These are phyloP conservation scores for Celoporthe dispersa DNA, from an alignment of 2,329 filamentous ascomycete genomes.

Conservation along the genomic window DNA sequence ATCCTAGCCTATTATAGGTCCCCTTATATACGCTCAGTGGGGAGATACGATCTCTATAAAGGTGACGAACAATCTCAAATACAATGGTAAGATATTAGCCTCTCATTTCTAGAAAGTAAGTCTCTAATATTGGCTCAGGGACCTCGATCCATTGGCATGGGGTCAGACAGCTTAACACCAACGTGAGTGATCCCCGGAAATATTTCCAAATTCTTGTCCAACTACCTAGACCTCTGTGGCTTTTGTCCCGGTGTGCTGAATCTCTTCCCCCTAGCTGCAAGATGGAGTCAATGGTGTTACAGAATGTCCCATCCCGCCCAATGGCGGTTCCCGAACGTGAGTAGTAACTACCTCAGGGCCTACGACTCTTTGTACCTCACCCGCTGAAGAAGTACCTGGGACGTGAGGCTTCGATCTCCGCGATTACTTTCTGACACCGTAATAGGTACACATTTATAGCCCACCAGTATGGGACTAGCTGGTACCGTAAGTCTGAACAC, in stretches of 20 bases:
- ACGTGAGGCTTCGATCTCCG: neutral
- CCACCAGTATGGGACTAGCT: slow-evolving; percentile 44
- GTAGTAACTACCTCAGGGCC: neutral
- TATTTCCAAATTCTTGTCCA: neutral
- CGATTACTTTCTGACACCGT: neutral
- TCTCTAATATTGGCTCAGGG: slow-evolving; percentile 31
- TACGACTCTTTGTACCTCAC: neutral
- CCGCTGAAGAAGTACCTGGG: neutral
- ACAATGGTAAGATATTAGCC: slow-evolving; percentile 38
- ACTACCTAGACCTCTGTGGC: neutral
- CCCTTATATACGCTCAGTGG: slow-evolving; percentile 57
- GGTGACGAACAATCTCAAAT: slow-evolving; percentile 66
- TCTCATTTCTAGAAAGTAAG: neutral
- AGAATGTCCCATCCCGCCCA: slow-evolving; percentile 46
- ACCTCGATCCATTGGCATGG: slow-evolving; percentile 57
- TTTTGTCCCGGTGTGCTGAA: neutral
- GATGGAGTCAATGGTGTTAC: slow-evolving; percentile 52
- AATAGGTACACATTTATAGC: slow-evolving; percentile 42
- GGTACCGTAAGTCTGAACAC: slow-evolving; percentile 40
- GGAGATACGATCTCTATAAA: slow-evolving; percentile 60
- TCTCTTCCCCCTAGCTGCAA: slow-evolving; percentile 37
- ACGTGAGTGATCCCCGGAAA: slow-evolving; percentile 10
- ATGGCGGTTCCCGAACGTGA: slow-evolving; percentile 33
- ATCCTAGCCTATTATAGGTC: slow-evolving; percentile 43
- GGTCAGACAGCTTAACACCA: slow-evolving; percentile 48